phyloP scores from a whole-genome alignment of 352 stramenopile genomes.

The Aphanomyces astaci region DNA sequence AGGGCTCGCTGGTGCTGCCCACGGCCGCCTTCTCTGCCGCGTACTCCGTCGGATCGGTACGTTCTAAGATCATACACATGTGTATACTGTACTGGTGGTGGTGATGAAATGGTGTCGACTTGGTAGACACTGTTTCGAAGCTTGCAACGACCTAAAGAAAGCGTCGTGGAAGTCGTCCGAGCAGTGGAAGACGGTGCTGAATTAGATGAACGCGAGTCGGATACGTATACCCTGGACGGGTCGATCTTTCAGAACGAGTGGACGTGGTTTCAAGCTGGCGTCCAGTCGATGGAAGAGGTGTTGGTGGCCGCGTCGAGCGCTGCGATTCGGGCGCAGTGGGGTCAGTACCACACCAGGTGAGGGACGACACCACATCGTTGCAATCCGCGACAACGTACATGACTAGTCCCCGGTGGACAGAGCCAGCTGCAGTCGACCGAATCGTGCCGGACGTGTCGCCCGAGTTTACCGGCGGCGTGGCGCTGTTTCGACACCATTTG shows the following conservation, averaged over 20 bases:
- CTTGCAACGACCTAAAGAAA: not conserved
- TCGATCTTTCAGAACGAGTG: constrained; percentile 22
- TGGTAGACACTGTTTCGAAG: constrained; percentile 8
- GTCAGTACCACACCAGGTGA: constrained; percentile 2
- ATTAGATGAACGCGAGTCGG: not conserved
- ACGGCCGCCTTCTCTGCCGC: constrained; percentile 21
- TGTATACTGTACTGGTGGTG: no score
- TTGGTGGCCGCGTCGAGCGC: not conserved
- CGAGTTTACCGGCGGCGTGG: constrained; percentile 4
- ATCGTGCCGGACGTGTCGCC: constrained; percentile 9
- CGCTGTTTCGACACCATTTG: not conserved
- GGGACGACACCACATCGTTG: no score
- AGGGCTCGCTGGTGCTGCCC: constrained; percentile 20
- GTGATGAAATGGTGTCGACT: not conserved
- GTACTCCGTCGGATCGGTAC: constrained; percentile 21
- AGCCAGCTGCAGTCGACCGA: not conserved
- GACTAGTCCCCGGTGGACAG: constrained; percentile 19
- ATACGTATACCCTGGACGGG: constrained; percentile 7
- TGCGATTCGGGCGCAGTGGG: not conserved
- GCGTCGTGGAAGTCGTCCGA: no score
- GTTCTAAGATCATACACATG: not conserved
- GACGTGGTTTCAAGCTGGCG: not conserved
- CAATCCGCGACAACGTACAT: no score
- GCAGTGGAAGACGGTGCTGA: not conserved
- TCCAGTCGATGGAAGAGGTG: constrained; percentile 1